phyloP scores from a whole-genome alignment of 2,329 filamentous ascomycete species.

The Cytospora piceae region DNA sequence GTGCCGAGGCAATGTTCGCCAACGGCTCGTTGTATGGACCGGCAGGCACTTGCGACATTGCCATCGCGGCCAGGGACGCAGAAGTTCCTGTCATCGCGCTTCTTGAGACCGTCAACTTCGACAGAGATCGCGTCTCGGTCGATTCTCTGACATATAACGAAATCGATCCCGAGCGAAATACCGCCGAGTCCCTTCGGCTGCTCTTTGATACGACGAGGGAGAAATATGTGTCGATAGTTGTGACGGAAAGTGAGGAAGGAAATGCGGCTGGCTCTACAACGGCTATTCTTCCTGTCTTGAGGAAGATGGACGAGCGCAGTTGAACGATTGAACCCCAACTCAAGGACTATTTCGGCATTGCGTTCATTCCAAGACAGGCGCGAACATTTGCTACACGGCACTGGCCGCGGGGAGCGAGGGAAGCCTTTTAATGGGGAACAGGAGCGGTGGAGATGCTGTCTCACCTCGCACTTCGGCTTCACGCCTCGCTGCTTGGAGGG shows the following conservation, averaged over 20 bases:
- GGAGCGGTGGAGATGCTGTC: not conserved
- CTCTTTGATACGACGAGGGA: constrained; percentile 93
- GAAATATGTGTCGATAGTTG: constrained; percentile 82
- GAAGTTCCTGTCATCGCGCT: constrained; percentile 84
- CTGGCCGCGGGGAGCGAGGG: not conserved
- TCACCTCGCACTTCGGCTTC: not conserved
- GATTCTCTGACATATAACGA: constrained; percentile 96
- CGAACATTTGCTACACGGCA: not conserved
- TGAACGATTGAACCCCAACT: constrained; percentile 38
- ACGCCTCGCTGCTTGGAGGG: not conserved
- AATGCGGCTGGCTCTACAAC: constrained; percentile 84
- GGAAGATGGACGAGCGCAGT: constrained; percentile 60
- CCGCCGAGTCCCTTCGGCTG: constrained; percentile 60
- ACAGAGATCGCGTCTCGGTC: constrained; percentile 78
- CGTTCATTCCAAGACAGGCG: not conserved
- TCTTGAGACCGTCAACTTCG: constrained; percentile 95
- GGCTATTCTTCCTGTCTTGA: constrained; percentile 71
- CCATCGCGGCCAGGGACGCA: constrained; percentile 76
- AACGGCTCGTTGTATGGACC: constrained; percentile 90
- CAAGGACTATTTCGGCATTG: not conserved
- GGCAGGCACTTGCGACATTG: constrained; percentile 83
- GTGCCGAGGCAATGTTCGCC: constrained; percentile 92
- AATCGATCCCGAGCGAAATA: constrained; percentile 74
- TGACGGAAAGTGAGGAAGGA: constrained; percentile 93
- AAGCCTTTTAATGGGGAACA: not conserved